Evolutionary conservation across 768 basidiomycete species (phyloP), one percentile per base, ranked within the genome.

Genomic region (Suillus tomentosus): DNA sequence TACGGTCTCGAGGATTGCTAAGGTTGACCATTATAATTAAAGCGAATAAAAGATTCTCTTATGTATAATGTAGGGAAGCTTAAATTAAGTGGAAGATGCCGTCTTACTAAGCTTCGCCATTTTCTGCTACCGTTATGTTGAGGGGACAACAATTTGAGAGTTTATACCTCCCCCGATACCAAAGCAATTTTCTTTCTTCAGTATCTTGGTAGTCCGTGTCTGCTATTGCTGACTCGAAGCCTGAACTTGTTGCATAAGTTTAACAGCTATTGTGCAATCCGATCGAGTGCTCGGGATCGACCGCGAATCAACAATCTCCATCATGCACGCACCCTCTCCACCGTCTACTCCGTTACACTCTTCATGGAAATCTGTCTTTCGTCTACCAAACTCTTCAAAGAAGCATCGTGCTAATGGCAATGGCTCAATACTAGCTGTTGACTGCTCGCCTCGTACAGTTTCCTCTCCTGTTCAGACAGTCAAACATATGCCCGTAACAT

Each of bases 301-400:
- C 67, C 56, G 37, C 70, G 64, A 69, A 72, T 57, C 54, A 56
- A 45, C 63, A 57, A 17, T 22, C 47, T 45, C 39, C 61, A 64
- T 39, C 68, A 77, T 75, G 76, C 73, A 74, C 51, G 56, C 74
- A 1, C 60, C 65, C 0, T 50, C 74, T n/a, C 48, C 67, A 58
- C 62, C 72, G 14, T 65, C 71, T 65, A 65, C 74, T 3, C 72
- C 74, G 2, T 67, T 74, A 6, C 71, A 70, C 65, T 67, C 72
- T 2, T 73, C 74, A 60, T 93, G 91, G 91, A 92, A 87, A 76
- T 86, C 89, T 24, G 82, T 92, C 66, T 87, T 93, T 78, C 86
- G 90, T 66, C 79, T 92, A 64, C 86, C 79, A 45, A 89, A 80
- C 69, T 88, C 89, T 9, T 84, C 85, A 57, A 88, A 84, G 79